Evolutionary conservation across 345 rosid genomes (phyloP), one percentile per base, ranked within the genome.

Genomic region (Sonneratia alba): DNA sequence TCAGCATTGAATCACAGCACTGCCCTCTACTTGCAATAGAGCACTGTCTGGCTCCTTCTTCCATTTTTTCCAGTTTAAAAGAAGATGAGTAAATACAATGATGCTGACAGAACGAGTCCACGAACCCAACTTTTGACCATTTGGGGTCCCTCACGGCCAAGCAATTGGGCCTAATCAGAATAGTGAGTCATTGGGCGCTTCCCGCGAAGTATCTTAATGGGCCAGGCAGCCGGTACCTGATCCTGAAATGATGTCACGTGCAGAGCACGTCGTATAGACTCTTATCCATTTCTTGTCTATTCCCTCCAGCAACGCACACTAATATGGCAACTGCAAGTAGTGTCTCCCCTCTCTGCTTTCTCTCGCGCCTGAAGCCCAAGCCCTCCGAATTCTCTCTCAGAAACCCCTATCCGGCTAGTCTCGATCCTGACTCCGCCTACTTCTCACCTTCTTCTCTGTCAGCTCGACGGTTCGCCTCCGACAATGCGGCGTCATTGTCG

Each of bases 271-370:
- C 22, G 22, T 53, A 4, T 22, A 36, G 15, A 42, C 18, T 16
- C 71, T 49, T 69, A 69, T 69, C 71, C 61, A 10, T 3, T 48
- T 27, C 42, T 15, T 7, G 57, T 42, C 21, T 3, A 16, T 8
- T 47, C 24, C 42, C 37, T 3, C 61, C 0, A 16, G 10, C 59
- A 0, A 48, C 71, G 40, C 9, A 7, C 59, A 69, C 73, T 14
- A 34, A 22, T 57, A 57, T 57, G 63, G 63, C 63, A 57, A 22
- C 63, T 57, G 32, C 63, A 10, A 22, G 63, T 21, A 57, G 63
- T 32, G 38, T 49, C 32, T 69, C 36, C 47, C 24, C 40, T 27
- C 36, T 45, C 71, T 69, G 40, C 59, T 69, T 36, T 48, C 71
- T 34, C 38, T 32, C 53, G 36, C 61, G 49, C 59, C 71, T 57